Conservation (phyloP, 345 rosid genomes). For the Eucalyptus melliodora region DNA sequence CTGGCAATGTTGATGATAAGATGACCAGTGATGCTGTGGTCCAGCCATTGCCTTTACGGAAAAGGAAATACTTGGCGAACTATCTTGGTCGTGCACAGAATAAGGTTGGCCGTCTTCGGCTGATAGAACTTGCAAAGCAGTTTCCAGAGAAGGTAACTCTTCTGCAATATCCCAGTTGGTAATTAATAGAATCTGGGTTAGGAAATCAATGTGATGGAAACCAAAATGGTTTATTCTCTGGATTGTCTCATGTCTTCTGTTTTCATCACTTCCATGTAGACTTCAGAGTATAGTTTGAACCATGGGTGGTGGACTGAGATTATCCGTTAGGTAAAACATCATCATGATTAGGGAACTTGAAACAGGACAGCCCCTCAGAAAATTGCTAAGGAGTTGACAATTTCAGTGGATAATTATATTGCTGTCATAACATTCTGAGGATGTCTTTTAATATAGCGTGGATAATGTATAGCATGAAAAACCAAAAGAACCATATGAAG, state of each 20-base stretch:
- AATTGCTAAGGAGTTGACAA: not conserved
- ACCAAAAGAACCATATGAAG: not conserved
- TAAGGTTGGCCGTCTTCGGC: constrained; percentile 69
- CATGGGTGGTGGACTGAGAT: not conserved
- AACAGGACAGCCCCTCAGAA: not conserved
- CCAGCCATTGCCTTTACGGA: constrained; percentile 66
- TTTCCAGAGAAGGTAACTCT: constrained; percentile 69
- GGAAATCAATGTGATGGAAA: not conserved
- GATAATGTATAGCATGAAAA: not conserved
- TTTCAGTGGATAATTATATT: not conserved
- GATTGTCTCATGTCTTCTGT: not conserved
- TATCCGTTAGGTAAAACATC: not conserved
- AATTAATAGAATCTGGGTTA: not conserved
- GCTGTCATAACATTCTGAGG: not conserved
- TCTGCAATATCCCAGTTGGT: not conserved
- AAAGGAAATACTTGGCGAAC: constrained; percentile 77
- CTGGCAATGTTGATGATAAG: constrained; percentile 87
- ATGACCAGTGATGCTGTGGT: constrained; percentile 54
- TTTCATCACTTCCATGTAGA: not conserved
- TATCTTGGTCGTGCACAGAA: constrained; percentile 93
- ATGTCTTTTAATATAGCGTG: not conserved
- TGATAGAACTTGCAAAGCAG: constrained; percentile 76
- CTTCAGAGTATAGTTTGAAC: not conserved
- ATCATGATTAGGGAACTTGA: not conserved
- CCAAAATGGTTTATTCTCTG: not conserved